Percentiles rank a stretch among this genome's conserved stretches.
Evolutionary conservation across 169 alveolate genomes (phyloP).

Genomic region (Neospora caninum): DNA sequence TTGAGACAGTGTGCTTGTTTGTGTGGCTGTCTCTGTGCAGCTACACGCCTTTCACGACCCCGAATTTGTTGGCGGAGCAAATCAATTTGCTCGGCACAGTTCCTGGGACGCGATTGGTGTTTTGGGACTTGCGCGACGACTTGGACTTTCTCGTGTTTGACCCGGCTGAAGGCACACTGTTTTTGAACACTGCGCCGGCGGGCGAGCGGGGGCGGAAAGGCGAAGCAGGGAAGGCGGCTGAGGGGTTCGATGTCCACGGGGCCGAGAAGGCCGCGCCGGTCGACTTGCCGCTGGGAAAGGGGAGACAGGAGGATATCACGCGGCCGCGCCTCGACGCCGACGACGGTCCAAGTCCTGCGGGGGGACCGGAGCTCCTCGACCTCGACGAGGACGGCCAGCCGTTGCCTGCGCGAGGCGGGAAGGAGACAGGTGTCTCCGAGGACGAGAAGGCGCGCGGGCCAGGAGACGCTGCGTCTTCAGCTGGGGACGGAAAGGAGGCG

Average conservation of each 20-base stretch:
- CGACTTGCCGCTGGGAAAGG: not conserved
- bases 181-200: constrained; percentile 70
- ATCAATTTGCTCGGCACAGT: constrained; percentile 84
- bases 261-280: not conserved
- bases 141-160: constrained; percentile 79
- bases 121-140: constrained; percentile 88
- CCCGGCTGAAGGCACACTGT: constrained; percentile 77
- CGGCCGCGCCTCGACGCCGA: not conserved
- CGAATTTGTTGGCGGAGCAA: constrained; percentile 88
- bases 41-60: constrained; percentile 86
- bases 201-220: constrained; percentile 4
- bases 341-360: not conserved
- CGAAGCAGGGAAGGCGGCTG: constrained; percentile 15
- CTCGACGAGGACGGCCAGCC: constrained; percentile 68
- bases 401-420: not conserved
- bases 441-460: not conserved
- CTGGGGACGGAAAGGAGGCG: not conserved
- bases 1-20: too few relatives aligned
- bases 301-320: not conserved
- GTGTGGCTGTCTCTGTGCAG: not conserved
- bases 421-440: not conserved
- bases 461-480: not conserved
- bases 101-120: constrained; percentile 86
- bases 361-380: constrained; percentile 65
- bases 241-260: not conserved